Base-by-base conservation (phyloP, 495 filamentous ascomycete species). In the Aspergillus taichungensis region DNA sequence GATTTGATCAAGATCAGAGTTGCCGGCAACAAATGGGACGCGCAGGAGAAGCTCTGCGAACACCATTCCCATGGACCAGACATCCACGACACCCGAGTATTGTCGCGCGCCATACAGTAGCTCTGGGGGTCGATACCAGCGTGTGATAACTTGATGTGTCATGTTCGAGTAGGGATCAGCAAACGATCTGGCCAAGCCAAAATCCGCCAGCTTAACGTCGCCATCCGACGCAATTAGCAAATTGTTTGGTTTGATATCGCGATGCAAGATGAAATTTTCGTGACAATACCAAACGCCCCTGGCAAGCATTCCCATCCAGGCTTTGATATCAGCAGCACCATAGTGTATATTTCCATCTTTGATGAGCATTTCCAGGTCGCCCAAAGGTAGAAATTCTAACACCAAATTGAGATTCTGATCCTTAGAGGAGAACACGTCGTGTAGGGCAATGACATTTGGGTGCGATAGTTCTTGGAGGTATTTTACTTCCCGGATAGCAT, bases 231-330 rank as follows among this genome's bases (percentile, higher is more conserved):
- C 88, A 49, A 97, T 92, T 37, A 99, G 77, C 57, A 97, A 69
- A 66, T 99, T 97, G 77, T 97, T 97, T 30, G 92, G 91, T 62
- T 99, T 99, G 72, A 99, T 97, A 71, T 99, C 94, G 50, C 92
- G 85, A 68, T 99, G 94, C 35, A 99, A 71, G 3, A 99, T 78
- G 51, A 82, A 88, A 62, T 92, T 94, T 61, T 87, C 86, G 64
- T 99, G 94, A 67, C 94, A 97, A 70, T 91, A 97, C 84, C 86
- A 94, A 13, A 96, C 82, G 8, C 87, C 94, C 40, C 91, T 78
- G n/a, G 75, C 72, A 9, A 96, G 78, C 94, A 96, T 96, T 30
- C 84, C 87, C 83, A 95, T 94, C 94, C 94, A 99, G 18, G 90
- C 85, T 59, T 99, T 99, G 56, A 99, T 84, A 61, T 99, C 91